These are phyloP conservation scores for Coprinopsis marcescibilis DNA, from an alignment of 768 basidiomycete species.

Conservation along the genomic window DNA sequence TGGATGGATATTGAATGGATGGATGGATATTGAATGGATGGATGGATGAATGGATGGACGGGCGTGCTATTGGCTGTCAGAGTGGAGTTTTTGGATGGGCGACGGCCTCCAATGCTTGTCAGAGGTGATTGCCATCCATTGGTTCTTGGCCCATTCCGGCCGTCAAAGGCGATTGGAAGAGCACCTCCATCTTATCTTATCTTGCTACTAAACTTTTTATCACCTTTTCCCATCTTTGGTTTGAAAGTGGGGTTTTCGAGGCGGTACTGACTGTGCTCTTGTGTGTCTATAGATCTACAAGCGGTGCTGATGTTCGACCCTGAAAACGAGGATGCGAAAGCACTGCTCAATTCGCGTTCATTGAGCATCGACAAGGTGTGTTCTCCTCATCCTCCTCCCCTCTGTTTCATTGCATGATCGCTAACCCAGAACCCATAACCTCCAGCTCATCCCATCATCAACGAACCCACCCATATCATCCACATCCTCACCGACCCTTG, in stretches of 20 bases:
- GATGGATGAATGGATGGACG: too few species aligned
- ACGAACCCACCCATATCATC: too few species aligned
- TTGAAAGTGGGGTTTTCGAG: neutral
- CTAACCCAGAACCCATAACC: too few species aligned
- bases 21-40: too few species aligned
- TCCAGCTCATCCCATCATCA: too few species aligned
- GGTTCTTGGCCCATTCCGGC: too few species aligned
- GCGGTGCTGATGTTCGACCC: constrained; percentile 60
- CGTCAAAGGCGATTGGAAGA: neutral
- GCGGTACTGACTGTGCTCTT: constrained; percentile 1
- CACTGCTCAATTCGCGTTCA: constrained; percentile 49
- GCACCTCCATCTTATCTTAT: neutral
- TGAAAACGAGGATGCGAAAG: constrained; percentile 63
- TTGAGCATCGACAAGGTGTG: constrained; percentile 54
- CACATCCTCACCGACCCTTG: too few species aligned
- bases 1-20: too few species aligned
- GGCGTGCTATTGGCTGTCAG: too few species aligned
- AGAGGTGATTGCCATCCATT: too few species aligned
- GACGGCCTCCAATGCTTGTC: too few species aligned
- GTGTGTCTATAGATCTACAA: constrained; percentile 47
- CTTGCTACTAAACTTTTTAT: neutral
- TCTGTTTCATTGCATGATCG: constrained; percentile 2
- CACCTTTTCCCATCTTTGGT: neutral
- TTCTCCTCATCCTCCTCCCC: constrained; percentile 2
- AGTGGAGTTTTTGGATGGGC: too few species aligned